These are phyloP conservation scores for Zizania latifolia DNA, from an alignment of 176 grass and related monocot species.

Conservation along the genomic window DNA sequence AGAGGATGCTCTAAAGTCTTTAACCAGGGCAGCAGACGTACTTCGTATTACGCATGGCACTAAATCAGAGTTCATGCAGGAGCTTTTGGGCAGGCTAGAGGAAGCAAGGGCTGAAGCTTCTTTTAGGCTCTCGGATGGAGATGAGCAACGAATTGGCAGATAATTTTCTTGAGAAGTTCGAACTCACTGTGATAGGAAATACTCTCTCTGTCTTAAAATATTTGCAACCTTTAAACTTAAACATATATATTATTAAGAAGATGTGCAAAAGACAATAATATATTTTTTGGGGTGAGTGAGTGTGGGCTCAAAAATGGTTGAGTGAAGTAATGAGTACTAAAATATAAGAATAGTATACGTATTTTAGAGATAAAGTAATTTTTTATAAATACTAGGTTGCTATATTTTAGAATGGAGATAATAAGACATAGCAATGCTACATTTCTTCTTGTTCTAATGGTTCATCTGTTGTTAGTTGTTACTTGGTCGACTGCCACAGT, in stretches of 20 bases:
- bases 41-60: conserved; percentile 82
- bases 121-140: conserved; percentile 43
- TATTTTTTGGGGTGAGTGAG: no score
- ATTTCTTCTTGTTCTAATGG: neutral
- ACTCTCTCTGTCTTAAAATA: no score
- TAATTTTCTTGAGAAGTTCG: conserved; percentile 13
- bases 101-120: conserved; percentile 77
- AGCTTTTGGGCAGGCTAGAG: conserved; percentile 62
- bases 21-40: conserved; percentile 64
- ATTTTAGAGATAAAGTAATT: no score
- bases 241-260: neutral
- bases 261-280: no score
- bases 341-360: no score
- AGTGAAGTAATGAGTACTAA: no score
- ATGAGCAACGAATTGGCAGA: neutral
- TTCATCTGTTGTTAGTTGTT: neutral
- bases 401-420: no score
- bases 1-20: conserved; percentile 68
- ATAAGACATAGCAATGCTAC: neutral
- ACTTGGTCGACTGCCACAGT: neutral
- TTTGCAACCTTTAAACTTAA: no score
- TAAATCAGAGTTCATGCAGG: conserved; percentile 68
- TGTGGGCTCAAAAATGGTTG: no score
- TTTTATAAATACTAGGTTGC: no score
- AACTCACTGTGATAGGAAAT: neutral